Base-by-base conservation (phyloP, 176 grass and related monocot species). In the Alloteropsis semialata region DNA sequence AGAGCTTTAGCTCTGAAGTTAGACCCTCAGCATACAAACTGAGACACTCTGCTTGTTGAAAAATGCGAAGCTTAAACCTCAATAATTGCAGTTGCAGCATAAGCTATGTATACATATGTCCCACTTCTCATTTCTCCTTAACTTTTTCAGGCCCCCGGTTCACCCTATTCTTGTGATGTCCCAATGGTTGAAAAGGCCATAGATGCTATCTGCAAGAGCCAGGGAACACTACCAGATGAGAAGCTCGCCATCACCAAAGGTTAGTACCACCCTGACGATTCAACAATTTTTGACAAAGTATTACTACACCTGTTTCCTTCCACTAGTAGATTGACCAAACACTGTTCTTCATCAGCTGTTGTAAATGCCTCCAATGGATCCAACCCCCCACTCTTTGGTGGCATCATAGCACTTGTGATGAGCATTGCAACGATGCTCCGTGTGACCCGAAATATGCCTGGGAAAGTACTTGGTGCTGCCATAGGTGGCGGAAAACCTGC, bases 141-240 rank as follows among this genome's bases (percentile, higher is more conserved):
- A 30, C 38, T 15, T 32, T 70, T 71, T 55, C 67, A 79, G 83
- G 70, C 50, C 24, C 76, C 85, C 48, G 55, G 78, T 5, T 84
- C 82, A 73, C 86, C 92, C 2, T 95, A 84, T 86, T 86, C 87
- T 30, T 95, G 88, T 65, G 87, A 93, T 83, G 87, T 98, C 81
- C 96, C 89, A 38, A 93, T 95, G 89, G 65, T 95, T 45, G 96
- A 98, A 68, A 95, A 98, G 87, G 87, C 65, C 43, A 82, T 98
- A 56, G 87, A 95, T 71, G 82, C 88, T 30, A 82, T 86, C 24
- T 92, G 81, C 79, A 86, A 89, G 88, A 90, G 60, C 77, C 83
- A 89, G 55, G 88, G 90, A 61, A 69, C 77, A 33, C 48, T 76
- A 34, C 48, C 79, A 24, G 72, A 95, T 34, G 91, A 95, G 66